Percentiles rank a stretch among this genome's conserved stretches.
Conservation (phyloP, 495 filamentous ascomycete species). For the Neurospora terricola region DNA sequence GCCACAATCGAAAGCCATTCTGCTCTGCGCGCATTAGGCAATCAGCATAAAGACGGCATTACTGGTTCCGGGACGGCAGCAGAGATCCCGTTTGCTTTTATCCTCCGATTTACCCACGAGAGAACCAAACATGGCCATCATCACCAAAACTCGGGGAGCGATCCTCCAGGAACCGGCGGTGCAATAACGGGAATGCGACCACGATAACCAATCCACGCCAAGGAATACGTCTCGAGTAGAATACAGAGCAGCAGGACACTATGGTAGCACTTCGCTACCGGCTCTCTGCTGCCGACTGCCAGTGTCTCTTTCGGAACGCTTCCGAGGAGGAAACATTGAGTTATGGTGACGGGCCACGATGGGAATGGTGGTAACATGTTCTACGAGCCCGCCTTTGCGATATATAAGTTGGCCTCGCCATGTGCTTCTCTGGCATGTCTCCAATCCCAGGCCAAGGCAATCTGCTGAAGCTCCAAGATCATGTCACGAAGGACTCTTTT, state of each 20-base stretch:
- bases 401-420: background rate
- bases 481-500: background rate
- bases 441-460: background rate
- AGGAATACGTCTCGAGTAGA: background rate
- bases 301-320: background rate
- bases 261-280: background rate
- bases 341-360: background rate
- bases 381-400: background rate
- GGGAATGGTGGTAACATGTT: background rate
- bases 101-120: background rate
- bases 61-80: background rate
- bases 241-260: background rate
- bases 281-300: background rate
- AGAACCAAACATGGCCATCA: background rate
- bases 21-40: background rate
- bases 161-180: background rate
- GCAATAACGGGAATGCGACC: background rate
- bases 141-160: background rate
- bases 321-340: background rate
- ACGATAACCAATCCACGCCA: background rate
- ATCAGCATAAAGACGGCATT: background rate
- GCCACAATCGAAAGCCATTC: background rate
- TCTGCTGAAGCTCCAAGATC: background rate
- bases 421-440: background rate
- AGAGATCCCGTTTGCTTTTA: background rate